phyloP scores from a whole-genome alignment of 148 eudicot genomes.

The Amaranthus cruentus region DNA sequence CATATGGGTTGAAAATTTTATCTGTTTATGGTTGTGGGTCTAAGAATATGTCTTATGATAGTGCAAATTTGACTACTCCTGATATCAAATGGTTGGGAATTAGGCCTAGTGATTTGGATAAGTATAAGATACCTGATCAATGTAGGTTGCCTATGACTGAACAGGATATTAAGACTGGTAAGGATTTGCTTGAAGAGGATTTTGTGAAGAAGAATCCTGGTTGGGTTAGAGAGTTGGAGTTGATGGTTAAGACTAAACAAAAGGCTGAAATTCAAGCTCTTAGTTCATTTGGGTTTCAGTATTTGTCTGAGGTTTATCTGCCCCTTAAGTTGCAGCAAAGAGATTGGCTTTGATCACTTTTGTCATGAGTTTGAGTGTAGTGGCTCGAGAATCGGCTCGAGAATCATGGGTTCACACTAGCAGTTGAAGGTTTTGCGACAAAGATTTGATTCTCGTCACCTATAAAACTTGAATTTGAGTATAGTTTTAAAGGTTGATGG shows the following conservation, averaged over 20 bases:
- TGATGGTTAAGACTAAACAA: slow-evolving; percentile 94
- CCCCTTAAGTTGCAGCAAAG: slow-evolving; percentile 89
- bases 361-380: not conserved
- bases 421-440: too few relatives aligned
- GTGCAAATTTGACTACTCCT: slow-evolving; percentile 86
- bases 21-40: slow-evolving; percentile 97
- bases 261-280: slow-evolving; percentile 99
- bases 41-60: slow-evolving; percentile 97
- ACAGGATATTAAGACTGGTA: slow-evolving; percentile 96
- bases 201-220: slow-evolving; percentile 95
- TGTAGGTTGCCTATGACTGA: slow-evolving; percentile 98
- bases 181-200: slow-evolving; percentile 94
- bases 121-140: slow-evolving; percentile 88
- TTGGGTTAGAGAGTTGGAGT: slow-evolving; percentile 88
- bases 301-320: slow-evolving; percentile 86
- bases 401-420: too few relatives aligned
- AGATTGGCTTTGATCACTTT: slow-evolving; percentile 59
- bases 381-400: too few relatives aligned
- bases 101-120: slow-evolving; percentile 95
- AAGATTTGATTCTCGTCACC: too few relatives aligned
- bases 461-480: too few relatives aligned
- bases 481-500: too few relatives aligned
- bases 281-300: slow-evolving; percentile 94
- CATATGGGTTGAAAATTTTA: slow-evolving; percentile 84
- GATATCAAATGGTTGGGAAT: slow-evolving; percentile 95